Evolutionary conservation across 2,329 filamentous ascomycete species (phyloP).

Genomic region (Fusarium solani-melongenae): DNA sequence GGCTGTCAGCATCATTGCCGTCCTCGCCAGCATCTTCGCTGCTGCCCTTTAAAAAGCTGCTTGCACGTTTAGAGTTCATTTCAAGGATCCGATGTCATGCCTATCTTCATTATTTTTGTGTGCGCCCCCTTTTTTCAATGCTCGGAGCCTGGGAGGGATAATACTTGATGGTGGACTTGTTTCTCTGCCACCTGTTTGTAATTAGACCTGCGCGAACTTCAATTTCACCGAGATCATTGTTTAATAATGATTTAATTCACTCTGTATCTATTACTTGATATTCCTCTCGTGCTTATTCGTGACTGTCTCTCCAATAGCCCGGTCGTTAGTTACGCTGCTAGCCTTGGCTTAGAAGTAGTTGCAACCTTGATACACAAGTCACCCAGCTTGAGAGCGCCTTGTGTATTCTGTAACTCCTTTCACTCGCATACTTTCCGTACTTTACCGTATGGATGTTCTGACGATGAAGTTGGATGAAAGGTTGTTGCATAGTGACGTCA

Average conservation of each 20-base stretch:
- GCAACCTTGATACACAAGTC: neutral
- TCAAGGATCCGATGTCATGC: neutral
- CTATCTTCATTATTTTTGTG: constrained; percentile 18
- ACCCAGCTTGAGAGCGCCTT: neutral
- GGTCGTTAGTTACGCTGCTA: too few species aligned
- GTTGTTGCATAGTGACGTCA: neutral
- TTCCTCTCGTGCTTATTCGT: neutral
- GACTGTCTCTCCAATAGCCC: too few species aligned
- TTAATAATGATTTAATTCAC: constrained; percentile 14
- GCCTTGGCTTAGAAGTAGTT: neutral
- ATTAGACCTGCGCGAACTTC: constrained; percentile 20
- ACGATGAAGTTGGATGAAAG: neutral
- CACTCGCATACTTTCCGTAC: fast-evolving
- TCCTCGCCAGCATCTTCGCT: constrained; percentile 30
- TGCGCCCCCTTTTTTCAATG: neutral
- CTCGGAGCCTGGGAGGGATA: neutral
- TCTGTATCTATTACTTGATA: constrained; percentile 8
- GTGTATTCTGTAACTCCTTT: neutral
- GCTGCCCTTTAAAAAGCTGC: constrained; percentile 27
- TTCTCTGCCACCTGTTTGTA: constrained; percentile 25
- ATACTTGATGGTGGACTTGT: constrained; percentile 11
- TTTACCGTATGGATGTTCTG: neutral
- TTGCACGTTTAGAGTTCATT: neutral
- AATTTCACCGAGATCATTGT: constrained; percentile 18
- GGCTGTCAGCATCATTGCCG: constrained; percentile 30